A percentile compares a stretch with the other conserved stretches of the same genome.
Conservation (phyloP, 2,329 filamentous ascomycete species). For the Coccinonectria pachysandricola region DNA sequence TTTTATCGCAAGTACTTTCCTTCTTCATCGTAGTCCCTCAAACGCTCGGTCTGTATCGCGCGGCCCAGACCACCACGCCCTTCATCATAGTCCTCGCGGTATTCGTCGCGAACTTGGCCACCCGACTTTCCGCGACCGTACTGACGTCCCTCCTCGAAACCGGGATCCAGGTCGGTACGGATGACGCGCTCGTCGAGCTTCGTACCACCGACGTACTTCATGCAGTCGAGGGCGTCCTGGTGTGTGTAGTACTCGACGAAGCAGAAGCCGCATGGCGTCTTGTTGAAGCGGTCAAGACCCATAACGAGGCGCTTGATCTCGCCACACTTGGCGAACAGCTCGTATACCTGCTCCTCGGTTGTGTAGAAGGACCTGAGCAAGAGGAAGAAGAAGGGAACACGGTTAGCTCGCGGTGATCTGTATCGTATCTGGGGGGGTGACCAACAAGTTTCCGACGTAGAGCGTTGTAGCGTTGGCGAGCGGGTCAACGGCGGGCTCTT, state of each 20-base stretch:
- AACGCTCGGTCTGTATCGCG: constrained; percentile 50
- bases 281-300: constrained; percentile 93
- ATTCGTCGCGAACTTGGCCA: constrained; percentile 95
- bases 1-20: constrained; percentile 13
- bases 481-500: constrained; percentile 53
- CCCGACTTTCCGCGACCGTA: constrained; percentile 94
- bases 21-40: constrained; percentile 32
- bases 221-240: constrained; percentile 90
- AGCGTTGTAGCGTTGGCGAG: constrained; percentile 84
- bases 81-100: constrained; percentile 92
- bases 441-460: constrained; percentile 89
- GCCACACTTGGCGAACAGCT: constrained; percentile 90
- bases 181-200: constrained; percentile 98
- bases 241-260: constrained; percentile 99
- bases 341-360: constrained; percentile 97
- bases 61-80: constrained; percentile 83
- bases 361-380: constrained; percentile 85
- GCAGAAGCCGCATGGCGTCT: constrained; percentile 98
- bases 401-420: too few relatives aligned
- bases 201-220: constrained; percentile 97
- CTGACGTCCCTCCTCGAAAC: constrained; percentile 90
- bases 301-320: constrained; percentile 98
- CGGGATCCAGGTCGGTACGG: constrained; percentile 87
- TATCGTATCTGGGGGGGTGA: constrained; percentile 3
- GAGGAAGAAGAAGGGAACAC: too few relatives aligned